Base-by-base conservation (phyloP, 768 basidiomycete genomes). In the Coprinopsis marcescibilis region DNA sequence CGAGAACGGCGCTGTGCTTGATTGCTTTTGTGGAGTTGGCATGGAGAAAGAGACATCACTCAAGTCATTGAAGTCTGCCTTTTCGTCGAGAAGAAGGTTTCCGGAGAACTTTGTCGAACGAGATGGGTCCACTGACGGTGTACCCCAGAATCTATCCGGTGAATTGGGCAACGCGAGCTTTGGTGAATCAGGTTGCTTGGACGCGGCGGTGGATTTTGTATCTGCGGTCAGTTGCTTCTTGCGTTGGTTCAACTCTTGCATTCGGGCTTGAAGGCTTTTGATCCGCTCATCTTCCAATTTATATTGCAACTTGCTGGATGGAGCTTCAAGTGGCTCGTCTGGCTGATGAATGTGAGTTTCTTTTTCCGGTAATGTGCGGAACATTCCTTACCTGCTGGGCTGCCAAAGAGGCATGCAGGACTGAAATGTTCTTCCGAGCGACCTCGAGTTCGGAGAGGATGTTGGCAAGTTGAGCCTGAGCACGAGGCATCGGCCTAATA, bases 41-140 rank as follows among this genome's bases (percentile, higher is more conserved):
- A 56, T 43, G 4, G 60, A 66, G 13, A 75, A 67, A 0, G 82
- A 80, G 3, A 71, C 69, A 46, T 68, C 68, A 14, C 76, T 72
- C 13, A 76, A 54, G 52, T 80, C 72, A 0, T 64, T 73, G 24
- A 84, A 63, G 54, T 85, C 78, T 2, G 79, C 72, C 15, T 78
- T 65, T 53, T 87, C 85, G 52, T 85, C 76, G 58, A 80, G 60
- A 23, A 83, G 65, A 12, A 80, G 67, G 49, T 79, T 80, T 32
- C 81, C 78, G 1, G 74, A 73, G 52, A 88, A 85, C 43, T 74
- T 77, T 12, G 87, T 66, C 0, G 77, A 77, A 30, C 81, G 80
- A 12, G 72, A 75, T 1, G 74, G 58, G 8, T 64, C n/a, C n/a
- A n/a, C 63, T 2, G 72, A 72, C 5, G 82, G 80, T 0, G 82